Evolutionary conservation across 148 eudicot species (phyloP), one percentile per base, ranked within the genome.

Genomic region (Diospyros kaki): DNA sequence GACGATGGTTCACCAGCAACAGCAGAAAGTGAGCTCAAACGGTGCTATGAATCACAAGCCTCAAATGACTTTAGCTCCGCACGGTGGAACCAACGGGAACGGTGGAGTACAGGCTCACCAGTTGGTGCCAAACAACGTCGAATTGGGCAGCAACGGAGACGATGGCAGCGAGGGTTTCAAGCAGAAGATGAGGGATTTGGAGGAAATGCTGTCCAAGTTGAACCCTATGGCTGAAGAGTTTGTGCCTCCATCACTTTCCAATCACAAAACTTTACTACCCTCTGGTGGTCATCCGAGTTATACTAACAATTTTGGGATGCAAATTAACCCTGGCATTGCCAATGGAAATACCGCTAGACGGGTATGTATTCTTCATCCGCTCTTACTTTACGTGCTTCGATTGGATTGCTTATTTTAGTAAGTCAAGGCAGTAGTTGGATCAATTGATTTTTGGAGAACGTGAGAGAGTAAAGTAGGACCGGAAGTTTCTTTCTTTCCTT

Each of bases 171-270:
- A 89, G 56, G 87, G 86, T 75, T 80, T 90, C 74, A 83, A 87
- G 83, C 83, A 80, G 51, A 89, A 92, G 46, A 93, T 90, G 75
- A 84, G 90, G 78, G 91, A 89, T 73, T 83, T 90, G 76, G 88
- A 87, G 78, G 97, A 93, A 78, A 86, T 83, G 83, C 72, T 90
- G 50, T 87, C 97, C 0, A 93, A 90, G 64, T 68, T 93, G 75
- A 93, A 93, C 79, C 97, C 97, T 3, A 82, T 86, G 96, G 97
- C 97, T 3, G 73, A 84, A 68, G 97, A 93, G 48, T 93, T 93
- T 78, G 89, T 90, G 50, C 95, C 97, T 4, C 82, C 87, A 38
- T 90, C 90, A 1, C 77, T 82, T 67, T 61, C 71, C 4, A 79
- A 74, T 68, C 43, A 59, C 71, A 48, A 65, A 48, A 74, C 76